Conservation (phyloP, 257 asterid species). For the Leptodermis oblonga region DNA sequence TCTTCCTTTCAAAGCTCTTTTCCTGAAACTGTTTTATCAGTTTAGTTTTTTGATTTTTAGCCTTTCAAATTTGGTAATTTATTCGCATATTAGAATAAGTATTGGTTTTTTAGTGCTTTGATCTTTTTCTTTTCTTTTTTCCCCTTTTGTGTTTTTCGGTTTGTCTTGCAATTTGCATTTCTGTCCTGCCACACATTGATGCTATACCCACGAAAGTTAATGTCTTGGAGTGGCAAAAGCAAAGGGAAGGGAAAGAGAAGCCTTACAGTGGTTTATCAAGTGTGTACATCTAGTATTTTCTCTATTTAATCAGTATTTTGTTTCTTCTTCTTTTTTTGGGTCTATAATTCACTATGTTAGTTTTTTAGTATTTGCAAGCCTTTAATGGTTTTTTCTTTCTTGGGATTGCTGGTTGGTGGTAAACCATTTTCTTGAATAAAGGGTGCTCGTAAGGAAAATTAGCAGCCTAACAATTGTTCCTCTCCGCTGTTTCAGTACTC, state of each 20-base stretch:
- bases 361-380: background rate
- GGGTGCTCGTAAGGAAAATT: background rate
- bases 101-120: background rate
- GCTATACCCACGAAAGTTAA: background rate
- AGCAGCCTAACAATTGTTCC: background rate
- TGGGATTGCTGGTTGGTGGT: background rate
- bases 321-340: background rate
- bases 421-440: background rate
- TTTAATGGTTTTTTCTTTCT: background rate
- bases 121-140: background rate
- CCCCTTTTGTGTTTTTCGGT: background rate
- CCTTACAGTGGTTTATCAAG: background rate
- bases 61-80: background rate
- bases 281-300: background rate
- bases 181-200: background rate
- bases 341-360: background rate
- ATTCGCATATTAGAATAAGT: no score
- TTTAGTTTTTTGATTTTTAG: background rate
- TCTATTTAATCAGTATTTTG: background rate
- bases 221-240: background rate
- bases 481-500: background rate
- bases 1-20: background rate
- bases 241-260: background rate
- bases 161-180: background rate
- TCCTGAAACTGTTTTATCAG: background rate